Base-by-base conservation (phyloP, 2,329 filamentous ascomycete genomes). In the Chrysosporium keratinophilum region DNA sequence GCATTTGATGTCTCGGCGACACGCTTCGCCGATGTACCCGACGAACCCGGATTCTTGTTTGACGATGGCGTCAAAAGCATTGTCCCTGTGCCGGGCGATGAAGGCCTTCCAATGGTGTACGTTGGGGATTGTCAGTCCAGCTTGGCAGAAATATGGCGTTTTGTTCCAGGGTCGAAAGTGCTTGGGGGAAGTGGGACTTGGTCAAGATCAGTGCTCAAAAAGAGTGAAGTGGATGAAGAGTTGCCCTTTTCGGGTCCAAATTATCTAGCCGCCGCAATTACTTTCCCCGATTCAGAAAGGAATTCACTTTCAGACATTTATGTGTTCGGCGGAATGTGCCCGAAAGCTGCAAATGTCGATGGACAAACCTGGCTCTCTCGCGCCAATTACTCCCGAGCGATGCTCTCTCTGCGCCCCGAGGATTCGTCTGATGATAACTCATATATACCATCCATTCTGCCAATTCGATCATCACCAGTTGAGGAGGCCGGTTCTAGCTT, bases 261-360 rank as follows among this genome's bases (percentile, higher is more conserved):
- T 54, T 83, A 76, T 57, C 72, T 86, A 23, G 76, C 77, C 2
- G 71, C 71, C 7, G 79, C 80, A 12, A 74, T 93, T 50, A 76
- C 82, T 20, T 95, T 89, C 66, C 84, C 87, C 17, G 76, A 76
- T 33, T 78, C 75, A 35, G 71, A 80, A 2, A 54, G 40, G 15
- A 14, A 33, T 15, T 37, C 56, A 31, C 48, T 39, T 11, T 78
- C 80, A 0, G 75, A 75, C 10, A 70, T 85, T 17, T 95, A 89
- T 65, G 73, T 84, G 5, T 96, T 95, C 68, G 91, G 89, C 35
- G 91, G 91, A 60, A 95, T 96, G 88, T 97, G 91, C 63, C 84
- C 85, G 10, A 35, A 15, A 3, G 69, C 65, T 23, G 61, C 63
- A 2, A 68, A 67, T 6, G 65, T 67, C n/a, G 68, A 72, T 17